Base-by-base conservation (phyloP, 2,329 filamentous ascomycete genomes). In the Colletotrichum australisinense region DNA sequence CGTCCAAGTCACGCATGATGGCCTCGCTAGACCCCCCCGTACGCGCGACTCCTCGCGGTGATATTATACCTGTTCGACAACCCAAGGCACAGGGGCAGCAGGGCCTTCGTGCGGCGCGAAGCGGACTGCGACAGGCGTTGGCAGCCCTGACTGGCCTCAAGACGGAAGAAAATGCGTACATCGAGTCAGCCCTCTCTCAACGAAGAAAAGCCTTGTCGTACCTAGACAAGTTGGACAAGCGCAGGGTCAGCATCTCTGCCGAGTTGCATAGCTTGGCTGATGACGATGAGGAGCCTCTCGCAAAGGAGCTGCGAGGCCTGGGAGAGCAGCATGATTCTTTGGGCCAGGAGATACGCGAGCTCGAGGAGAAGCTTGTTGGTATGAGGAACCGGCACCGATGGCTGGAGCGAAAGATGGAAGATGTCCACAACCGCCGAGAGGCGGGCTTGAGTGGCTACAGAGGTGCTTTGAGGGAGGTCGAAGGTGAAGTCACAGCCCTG, bases 401-500 rank as follows among this genome's bases (percentile, higher is more conserved):
- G 78, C 81, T 95, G 0, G 83, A 88, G 74, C 86, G 87, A 3
- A 87, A 90, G 77, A 89, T 94, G 58, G 86, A 89, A 7, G 90
- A 92, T 68, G 87, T 91, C 1, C 87, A 88, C 75, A 95, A 92
- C 76, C 87, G 88, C 67, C 86, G 92, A 49, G 93, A 95, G 79
- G 91, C 93, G 2, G 91, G 90, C n/a, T 80, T 95, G 16, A 93
- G 92, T 68, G 92, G 92, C 0, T 95, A 94, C 79, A 89, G 88
- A 24, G 89, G 91, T 1, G 92, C 92, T 4, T 82, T 94, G 46
- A 88, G 85, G 68, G 89, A 94, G 67, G 87, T 94, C 6, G 92
- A 95, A 73, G 84, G 84, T 16, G 89, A 93, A 67, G 86, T 94
- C 6, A 82, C 84, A 5, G 84, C 83, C 4, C 88, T 95, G 72